phyloP scores from a whole-genome alignment of 306 rosid species.

The Vigna angularis region DNA sequence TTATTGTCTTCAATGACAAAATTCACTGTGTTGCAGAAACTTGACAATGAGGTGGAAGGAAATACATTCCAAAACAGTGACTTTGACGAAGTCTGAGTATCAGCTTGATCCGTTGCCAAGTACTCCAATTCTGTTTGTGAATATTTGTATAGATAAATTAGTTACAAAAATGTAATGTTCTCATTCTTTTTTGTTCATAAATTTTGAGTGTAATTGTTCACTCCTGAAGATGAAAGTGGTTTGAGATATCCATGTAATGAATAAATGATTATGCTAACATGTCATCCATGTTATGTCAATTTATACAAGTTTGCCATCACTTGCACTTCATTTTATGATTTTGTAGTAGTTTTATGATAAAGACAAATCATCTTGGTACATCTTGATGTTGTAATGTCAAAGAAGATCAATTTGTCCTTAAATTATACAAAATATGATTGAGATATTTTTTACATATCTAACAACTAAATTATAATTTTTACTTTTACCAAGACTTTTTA shows the following conservation, averaged over 20 bases:
- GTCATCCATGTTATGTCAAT: not conserved
- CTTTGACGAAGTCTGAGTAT: conserved; percentile 46
- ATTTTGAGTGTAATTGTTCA: conserved; percentile 44
- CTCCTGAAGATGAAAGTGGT: conserved; percentile 7
- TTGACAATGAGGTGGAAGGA: conserved; percentile 2
- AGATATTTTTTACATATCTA: too few species aligned
- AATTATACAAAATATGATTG: too few species aligned
- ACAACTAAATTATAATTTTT: too few species aligned
- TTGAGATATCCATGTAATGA: conserved; percentile 48
- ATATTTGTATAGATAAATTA: conserved; percentile 54
- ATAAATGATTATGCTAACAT: conserved; percentile 33
- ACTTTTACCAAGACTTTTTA: too few species aligned
- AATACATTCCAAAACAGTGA: conserved; percentile 47
- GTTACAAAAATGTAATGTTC: conserved; percentile 42
- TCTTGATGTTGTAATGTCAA: too few species aligned
- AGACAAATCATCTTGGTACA: too few species aligned
- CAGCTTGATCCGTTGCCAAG: conserved; percentile 55
- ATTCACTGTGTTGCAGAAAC: conserved; percentile 48
- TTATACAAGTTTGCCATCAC: not conserved
- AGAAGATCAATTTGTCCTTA: too few species aligned
- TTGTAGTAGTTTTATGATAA: not conserved
- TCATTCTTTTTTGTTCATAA: conserved; percentile 74
- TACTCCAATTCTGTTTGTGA: conserved; percentile 39
- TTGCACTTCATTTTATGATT: not conserved
- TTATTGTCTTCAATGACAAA: conserved; percentile 1